Conservation (phyloP, 2,329 filamentous ascomycete species). For the Fusarium denticulatum region DNA sequence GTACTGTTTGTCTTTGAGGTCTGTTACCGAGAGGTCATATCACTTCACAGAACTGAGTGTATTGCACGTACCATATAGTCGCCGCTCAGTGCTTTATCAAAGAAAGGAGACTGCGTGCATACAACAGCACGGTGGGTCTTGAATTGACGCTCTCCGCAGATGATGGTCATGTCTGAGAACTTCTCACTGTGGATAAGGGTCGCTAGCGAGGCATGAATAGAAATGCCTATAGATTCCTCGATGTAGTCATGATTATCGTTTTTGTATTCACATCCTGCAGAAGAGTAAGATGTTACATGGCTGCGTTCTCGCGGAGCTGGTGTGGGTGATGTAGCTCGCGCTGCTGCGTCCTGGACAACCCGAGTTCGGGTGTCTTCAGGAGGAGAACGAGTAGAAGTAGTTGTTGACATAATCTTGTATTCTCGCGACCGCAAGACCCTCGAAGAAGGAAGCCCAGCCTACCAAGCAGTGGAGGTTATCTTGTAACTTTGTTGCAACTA, state of each 20-base stretch:
- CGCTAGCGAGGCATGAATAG: neutral
- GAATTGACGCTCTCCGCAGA: slow-evolving; percentile 43
- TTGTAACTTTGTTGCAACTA: too few relatives aligned
- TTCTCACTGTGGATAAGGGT: slow-evolving; percentile 20
- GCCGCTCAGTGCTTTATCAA: slow-evolving; percentile 40
- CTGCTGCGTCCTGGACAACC: neutral
- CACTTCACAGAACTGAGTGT: neutral
- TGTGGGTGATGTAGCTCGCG: too few relatives aligned
- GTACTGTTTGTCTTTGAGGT: neutral
- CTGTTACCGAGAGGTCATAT: neutral
- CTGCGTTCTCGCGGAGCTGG: neutral
- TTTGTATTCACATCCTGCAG: neutral
- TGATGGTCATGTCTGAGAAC: slow-evolving; percentile 48
- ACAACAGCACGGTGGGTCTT: slow-evolving; percentile 48
- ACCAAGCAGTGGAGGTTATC: neutral
- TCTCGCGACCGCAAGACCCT: too few relatives aligned
- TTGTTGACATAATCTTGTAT: neutral
- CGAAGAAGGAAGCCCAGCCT: neutral
- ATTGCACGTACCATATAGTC: slow-evolving; percentile 39
- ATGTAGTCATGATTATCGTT: neutral
- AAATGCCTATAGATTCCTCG: too few relatives aligned
- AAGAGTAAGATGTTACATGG: neutral
- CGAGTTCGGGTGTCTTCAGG: neutral
- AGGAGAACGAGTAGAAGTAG: neutral
- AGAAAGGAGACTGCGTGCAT: slow-evolving; percentile 49